phyloP scores from a whole-genome alignment of 2,329 filamentous ascomycete genomes.

The Sclerotinia borealis region DNA sequence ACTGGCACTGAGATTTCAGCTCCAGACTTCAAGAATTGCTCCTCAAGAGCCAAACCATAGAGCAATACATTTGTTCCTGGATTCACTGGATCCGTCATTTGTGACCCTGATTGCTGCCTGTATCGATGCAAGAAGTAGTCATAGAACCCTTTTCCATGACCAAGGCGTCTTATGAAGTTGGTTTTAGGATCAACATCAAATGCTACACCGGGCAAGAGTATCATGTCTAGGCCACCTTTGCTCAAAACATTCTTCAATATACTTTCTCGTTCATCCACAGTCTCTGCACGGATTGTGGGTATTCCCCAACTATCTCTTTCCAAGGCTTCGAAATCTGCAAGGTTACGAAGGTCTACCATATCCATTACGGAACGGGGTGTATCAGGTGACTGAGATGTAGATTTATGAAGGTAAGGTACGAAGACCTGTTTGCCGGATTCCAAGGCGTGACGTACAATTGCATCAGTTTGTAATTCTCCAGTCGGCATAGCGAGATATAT shows the following conservation, averaged over 20 bases:
- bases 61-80: slow-evolving; percentile 53
- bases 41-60: slow-evolving; percentile 75
- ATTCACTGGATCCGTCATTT: slow-evolving; percentile 38
- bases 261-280: slow-evolving; percentile 61
- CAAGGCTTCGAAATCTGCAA: slow-evolving; percentile 73
- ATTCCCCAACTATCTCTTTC: slow-evolving; percentile 86
- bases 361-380: slow-evolving; percentile 74
- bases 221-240: slow-evolving; percentile 63
- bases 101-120: slow-evolving; percentile 34
- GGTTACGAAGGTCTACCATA: slow-evolving; percentile 73
- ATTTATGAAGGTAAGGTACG: slow-evolving; percentile 78
- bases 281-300: slow-evolving; percentile 67
- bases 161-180: slow-evolving; percentile 64
- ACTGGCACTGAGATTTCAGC: slow-evolving; percentile 63
- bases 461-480: slow-evolving; percentile 77
- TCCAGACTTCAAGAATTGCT: slow-evolving; percentile 66
- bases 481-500: slow-evolving; percentile 91
- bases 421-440: slow-evolving; percentile 75
- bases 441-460: slow-evolving; percentile 77
- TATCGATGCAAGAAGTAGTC: slow-evolving; percentile 85
- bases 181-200: slow-evolving; percentile 61
- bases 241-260: slow-evolving; percentile 56
- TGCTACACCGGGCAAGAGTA: slow-evolving; percentile 87
- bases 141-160: slow-evolving; percentile 96
- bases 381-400: slow-evolving; percentile 32